phyloP scores from a whole-genome alignment of 345 rosid genomes.

The Microcos paniculata region DNA sequence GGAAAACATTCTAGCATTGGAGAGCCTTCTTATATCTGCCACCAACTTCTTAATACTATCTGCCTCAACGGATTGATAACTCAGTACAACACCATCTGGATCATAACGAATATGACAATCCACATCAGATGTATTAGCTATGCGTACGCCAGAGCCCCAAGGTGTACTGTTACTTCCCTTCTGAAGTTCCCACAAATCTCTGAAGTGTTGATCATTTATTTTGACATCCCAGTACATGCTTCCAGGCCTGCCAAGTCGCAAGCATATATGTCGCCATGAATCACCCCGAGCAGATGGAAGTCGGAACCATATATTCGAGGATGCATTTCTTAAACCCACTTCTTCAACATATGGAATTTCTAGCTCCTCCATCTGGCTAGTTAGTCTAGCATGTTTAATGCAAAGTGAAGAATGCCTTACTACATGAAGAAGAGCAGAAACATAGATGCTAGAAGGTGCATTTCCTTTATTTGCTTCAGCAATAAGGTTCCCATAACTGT shows the following conservation, averaged over 20 bases:
- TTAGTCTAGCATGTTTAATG: slow-evolving; percentile 92
- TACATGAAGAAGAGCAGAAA: slow-evolving; percentile 88
- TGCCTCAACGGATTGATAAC: slow-evolving; percentile 88
- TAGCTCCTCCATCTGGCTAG: slow-evolving; percentile 90
- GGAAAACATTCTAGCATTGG: slow-evolving; percentile 92
- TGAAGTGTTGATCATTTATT: slow-evolving; percentile 92
- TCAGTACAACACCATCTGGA: slow-evolving; percentile 94
- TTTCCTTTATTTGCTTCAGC: slow-evolving; percentile 97
- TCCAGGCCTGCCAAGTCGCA: slow-evolving; percentile 98
- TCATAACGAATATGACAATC: slow-evolving; percentile 94
- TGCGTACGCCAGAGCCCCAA: slow-evolving; percentile 94
- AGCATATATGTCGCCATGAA: slow-evolving; percentile 93
- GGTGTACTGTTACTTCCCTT: slow-evolving; percentile 75
- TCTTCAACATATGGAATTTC: slow-evolving; percentile 94
- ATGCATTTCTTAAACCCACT: slow-evolving; percentile 66
- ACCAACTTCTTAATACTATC: slow-evolving; percentile 91
- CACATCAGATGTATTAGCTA: slow-evolving; percentile 88
- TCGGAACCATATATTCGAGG: slow-evolving; percentile 94
- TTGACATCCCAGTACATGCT: slow-evolving; percentile 98
- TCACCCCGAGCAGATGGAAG: slow-evolving; percentile 77
- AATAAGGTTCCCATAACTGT: slow-evolving; percentile 74
- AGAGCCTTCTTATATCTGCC: slow-evolving; percentile 90
- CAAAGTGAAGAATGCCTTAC: slow-evolving; percentile 91
- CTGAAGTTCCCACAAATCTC: slow-evolving; percentile 98
- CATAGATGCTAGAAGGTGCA: slow-evolving; percentile 74